Percentiles rank a stretch among this genome's conserved stretches.
Conservation (phyloP, 257 asterid species). For the Primulina huaijiensis region DNA sequence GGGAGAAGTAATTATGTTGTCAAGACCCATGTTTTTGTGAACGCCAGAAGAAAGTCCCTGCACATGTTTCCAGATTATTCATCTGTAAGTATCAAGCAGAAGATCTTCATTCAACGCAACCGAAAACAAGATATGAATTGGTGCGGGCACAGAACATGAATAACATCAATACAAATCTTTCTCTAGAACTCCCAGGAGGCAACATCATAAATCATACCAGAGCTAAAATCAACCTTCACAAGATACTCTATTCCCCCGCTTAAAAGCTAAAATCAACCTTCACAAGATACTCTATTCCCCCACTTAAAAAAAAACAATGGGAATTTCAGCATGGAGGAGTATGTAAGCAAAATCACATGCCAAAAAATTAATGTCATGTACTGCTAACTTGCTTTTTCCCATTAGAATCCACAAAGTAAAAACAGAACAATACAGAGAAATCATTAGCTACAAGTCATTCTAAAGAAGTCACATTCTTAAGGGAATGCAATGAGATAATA, state of each 20-base stretch:
- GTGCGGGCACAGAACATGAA: neutral
- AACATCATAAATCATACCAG: neutral
- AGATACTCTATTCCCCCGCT: neutral
- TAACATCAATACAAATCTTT: neutral
- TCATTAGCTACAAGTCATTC: neutral
- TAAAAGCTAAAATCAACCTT: neutral
- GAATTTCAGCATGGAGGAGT: neutral
- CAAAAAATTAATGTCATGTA: neutral
- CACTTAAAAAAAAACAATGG: neutral
- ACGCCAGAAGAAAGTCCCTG: constrained; percentile 30
- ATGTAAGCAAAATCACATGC: no score
- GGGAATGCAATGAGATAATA: neutral
- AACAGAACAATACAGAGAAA: neutral
- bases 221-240: neutral
- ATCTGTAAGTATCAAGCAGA: neutral
- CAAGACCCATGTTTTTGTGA: constrained; percentile 45
- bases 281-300: neutral
- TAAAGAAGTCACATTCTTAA: neutral
- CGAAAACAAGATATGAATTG: constrained; percentile 1
- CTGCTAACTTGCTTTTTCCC: neutral
- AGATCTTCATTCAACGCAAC: constrained; percentile 7
- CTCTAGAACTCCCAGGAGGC: constrained; percentile 1
- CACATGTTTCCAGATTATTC: constrained; percentile 17
- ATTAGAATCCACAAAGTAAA: no score
- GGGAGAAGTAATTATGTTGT: constrained; percentile 58